phyloP scores from a whole-genome alignment of 2,329 filamentous ascomycete genomes.

The Monosporascus cannonballus region DNA sequence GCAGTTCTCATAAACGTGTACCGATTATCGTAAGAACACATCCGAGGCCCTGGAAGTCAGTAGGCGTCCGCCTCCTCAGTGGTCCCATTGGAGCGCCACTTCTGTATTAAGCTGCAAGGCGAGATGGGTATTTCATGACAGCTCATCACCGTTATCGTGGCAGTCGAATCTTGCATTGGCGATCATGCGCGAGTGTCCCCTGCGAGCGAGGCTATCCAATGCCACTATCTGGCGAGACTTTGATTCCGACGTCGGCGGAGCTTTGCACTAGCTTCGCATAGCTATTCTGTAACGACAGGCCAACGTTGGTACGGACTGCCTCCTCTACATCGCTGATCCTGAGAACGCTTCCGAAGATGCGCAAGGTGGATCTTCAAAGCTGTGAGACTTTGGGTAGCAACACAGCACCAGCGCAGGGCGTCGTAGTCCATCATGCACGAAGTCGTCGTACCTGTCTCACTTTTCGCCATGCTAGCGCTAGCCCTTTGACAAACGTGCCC shows the following conservation, averaged over 20 bases:
- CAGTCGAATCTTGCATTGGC: conserved; percentile 9
- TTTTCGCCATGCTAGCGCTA: conserved; percentile 10
- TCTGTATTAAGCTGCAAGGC: not conserved
- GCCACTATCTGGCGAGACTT: no score
- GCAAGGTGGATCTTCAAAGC: conserved; percentile 6
- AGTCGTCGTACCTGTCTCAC: conserved; percentile 13
- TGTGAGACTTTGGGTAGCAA: conserved; percentile 27
- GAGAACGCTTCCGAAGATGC: conserved; percentile 13
- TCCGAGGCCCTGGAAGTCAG: not conserved
- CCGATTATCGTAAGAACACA: not conserved
- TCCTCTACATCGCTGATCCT: not conserved
- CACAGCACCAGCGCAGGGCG: conserved; percentile 10
- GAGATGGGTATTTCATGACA: not conserved
- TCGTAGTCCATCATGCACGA: conserved; percentile 6
- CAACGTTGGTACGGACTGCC: conserved; percentile 1
- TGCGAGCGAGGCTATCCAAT: not conserved
- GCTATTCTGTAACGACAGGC: conserved; percentile 1
- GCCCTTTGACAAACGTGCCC: conserved; percentile 10
- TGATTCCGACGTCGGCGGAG: not conserved
- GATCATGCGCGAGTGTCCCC: conserved; percentile 6
- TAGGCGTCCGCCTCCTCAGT: not conserved
- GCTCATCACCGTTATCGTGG: conserved; percentile 6
- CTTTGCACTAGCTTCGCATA: not conserved
- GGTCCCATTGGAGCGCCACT: not conserved
- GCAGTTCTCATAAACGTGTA: not conserved